Percentiles rank a stretch among this genome's conserved stretches.
Evolutionary conservation across 208 protist species (phyloP).

Genomic region (Perkinsela sp.): DNA sequence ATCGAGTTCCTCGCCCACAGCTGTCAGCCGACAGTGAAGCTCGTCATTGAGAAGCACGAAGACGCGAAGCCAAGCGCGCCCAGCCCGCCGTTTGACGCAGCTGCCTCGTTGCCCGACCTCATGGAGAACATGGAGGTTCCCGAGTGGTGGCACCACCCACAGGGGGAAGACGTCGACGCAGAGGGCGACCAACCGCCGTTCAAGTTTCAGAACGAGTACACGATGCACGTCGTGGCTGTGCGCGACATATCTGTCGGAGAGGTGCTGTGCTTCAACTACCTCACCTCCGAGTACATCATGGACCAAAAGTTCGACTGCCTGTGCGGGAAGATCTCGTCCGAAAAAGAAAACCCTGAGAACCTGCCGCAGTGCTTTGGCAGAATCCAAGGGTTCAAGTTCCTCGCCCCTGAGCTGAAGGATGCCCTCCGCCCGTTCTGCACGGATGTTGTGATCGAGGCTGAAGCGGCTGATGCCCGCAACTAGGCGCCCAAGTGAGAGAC

Average conservation of each 20-base stretch:
- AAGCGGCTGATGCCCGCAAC: no score
- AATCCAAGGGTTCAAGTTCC: slow-evolving; percentile 40
- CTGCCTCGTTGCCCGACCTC: neutral
- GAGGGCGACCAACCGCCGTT: neutral
- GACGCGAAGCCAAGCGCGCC: neutral
- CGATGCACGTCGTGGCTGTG: slow-evolving; percentile 31
- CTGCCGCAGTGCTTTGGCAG: slow-evolving; percentile 15
- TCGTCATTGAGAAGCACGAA: slow-evolving; percentile 14
- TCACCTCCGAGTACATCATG: slow-evolving; percentile 48
- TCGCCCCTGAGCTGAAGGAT: slow-evolving; percentile 14
- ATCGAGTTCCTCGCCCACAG: slow-evolving; percentile 43
- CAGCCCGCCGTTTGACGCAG: neutral
- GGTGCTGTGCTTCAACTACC: slow-evolving; percentile 39
- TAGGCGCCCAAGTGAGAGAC: no score
- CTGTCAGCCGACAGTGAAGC: slow-evolving; percentile 32
- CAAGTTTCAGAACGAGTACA: slow-evolving; percentile 11
- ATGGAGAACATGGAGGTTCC: neutral
- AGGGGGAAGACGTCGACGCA: neutral
- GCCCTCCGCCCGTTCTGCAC: slow-evolving; percentile 8
- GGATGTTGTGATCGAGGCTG: neutral
- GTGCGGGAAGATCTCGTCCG: slow-evolving; percentile 8
- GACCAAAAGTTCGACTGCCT: slow-evolving; percentile 25
- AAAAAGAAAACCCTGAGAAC: neutral
- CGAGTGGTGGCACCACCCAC: neutral
- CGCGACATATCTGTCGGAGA: slow-evolving; percentile 22